These are phyloP conservation scores for Aspergillus proliferans DNA, from an alignment of 2,329 filamentous ascomycete genomes.

Conservation along the genomic window DNA sequence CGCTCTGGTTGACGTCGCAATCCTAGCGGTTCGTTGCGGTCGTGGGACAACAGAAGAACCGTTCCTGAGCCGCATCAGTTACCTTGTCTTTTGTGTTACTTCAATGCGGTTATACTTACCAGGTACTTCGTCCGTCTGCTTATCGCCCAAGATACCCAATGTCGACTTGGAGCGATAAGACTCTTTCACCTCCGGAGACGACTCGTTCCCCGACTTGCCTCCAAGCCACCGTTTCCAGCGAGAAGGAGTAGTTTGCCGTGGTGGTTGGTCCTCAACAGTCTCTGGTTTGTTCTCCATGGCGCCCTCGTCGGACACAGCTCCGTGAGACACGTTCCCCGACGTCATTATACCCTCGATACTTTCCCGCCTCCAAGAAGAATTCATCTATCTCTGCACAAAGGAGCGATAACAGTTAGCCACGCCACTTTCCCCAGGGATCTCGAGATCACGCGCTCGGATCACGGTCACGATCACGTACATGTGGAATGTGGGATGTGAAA, in stretches of 20 bases:
- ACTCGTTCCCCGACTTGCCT: neutral
- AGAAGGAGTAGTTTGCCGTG: neutral
- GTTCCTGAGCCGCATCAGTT: constrained; percentile 43
- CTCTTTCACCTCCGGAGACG: neutral
- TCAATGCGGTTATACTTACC: constrained; percentile 46
- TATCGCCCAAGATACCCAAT: constrained; percentile 78
- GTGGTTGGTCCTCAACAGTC: too few relatives aligned
- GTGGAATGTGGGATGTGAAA: neutral
- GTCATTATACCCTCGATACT: neutral
- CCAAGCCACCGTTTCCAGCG: constrained; percentile 19
- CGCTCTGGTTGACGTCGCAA: constrained; percentile 57
- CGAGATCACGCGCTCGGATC: neutral
- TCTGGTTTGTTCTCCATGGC: neutral
- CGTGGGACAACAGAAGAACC: constrained; percentile 54
- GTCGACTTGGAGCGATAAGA: constrained; percentile 44
- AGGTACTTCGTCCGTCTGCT: constrained; percentile 76
- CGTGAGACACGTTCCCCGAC: neutral
- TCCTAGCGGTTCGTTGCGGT: constrained; percentile 58
- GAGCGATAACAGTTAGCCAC: neutral
- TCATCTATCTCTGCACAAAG: neutral
- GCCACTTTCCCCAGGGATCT: neutral
- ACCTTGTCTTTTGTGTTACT: constrained; percentile 1
- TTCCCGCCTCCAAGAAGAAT: neutral
- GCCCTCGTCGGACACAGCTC: neutral
- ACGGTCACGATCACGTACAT: neutral